These are phyloP conservation scores for Colletotrichum magnum DNA, from an alignment of 2,329 filamentous ascomycete genomes.

Conservation along the genomic window DNA sequence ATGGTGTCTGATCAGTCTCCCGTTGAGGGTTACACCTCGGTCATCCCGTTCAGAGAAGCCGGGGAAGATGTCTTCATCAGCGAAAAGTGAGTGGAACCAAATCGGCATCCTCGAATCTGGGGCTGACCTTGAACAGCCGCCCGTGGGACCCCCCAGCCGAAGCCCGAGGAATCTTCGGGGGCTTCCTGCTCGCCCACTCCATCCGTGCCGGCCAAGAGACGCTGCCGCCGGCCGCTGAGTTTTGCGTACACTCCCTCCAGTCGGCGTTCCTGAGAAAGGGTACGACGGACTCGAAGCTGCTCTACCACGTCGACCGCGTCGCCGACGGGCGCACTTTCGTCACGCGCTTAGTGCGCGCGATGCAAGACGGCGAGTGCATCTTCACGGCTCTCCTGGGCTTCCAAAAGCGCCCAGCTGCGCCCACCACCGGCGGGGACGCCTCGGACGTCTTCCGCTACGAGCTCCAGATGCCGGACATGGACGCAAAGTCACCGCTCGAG, in stretches of 20 bases:
- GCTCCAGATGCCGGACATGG: no score
- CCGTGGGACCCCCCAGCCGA: no score
- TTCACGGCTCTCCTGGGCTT: constrained; percentile 15
- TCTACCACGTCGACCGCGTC: no score
- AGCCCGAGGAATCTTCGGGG: constrained; percentile 8
- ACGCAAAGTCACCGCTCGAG: no score
- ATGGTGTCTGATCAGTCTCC: no score
- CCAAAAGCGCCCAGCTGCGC: not conserved
- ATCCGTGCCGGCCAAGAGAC: not conserved
- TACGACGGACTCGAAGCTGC: no score
- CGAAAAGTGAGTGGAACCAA: not conserved
- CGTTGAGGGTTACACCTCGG: not conserved
- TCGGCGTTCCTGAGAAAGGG: no score
- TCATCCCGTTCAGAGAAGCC: not conserved
- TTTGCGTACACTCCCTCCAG: no score
- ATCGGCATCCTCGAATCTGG: no score
- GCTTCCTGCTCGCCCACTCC: not conserved
- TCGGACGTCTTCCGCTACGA: no score
- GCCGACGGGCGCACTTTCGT: not conserved
- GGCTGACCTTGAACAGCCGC: no score
- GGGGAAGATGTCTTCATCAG: not conserved
- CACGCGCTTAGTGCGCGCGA: constrained; percentile 2
- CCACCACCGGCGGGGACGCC: no score
- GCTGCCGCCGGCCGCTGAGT: not conserved
- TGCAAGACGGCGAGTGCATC: constrained; percentile 2